Evolutionary conservation across 768 basidiomycete species (phyloP), one percentile per base, ranked within the genome.

Genomic region (Tubosaeta sp.): DNA sequence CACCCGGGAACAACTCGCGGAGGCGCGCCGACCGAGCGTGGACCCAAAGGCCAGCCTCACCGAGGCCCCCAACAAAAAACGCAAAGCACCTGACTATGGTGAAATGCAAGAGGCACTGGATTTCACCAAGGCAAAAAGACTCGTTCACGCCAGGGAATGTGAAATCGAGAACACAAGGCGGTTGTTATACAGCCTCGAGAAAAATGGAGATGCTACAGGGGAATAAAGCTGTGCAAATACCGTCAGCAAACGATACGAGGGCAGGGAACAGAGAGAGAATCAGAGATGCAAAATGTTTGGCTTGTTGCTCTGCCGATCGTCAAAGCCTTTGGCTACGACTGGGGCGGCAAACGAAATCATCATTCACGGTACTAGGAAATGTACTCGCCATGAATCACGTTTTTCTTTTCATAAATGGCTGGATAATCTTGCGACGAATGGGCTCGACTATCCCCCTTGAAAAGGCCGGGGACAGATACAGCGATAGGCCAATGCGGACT

Each of bases 291-390:
- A 78, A 29, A 65, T 65, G 63, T 80, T 84, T 84, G 81, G 82
- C 80, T 81, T 25, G 22, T 71, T 82, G 82, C 82, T 78, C 72
- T 73, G 73, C 81, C 80, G 61, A 66, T 85, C 83, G 76, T 84
- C 83, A 84, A 70, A 46, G 81, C 75, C 59, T 24, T 58, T 52
- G 65, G 76, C 79, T 84, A 83, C 72, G 83, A 83, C 83, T 84
- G 83, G 83, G 83, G 83, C 83, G 82, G 82, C 83, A 83, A 76
- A 66, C 65, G 78, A 77, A 77, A 72, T 82, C 83, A 82, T 84
- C 83, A 75, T 52, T 40, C 29, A 50, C 53, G 32, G 22, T 25
- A 14, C 53, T 11, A 45, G 52, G 54, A 51, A 19, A 6, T 7
- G 29, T 30, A 71, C 74, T 70, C 56, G 74, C 75, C 22, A 19